phyloP scores from a whole-genome alignment of 164 flowering plant species.

The Piper longum region DNA sequence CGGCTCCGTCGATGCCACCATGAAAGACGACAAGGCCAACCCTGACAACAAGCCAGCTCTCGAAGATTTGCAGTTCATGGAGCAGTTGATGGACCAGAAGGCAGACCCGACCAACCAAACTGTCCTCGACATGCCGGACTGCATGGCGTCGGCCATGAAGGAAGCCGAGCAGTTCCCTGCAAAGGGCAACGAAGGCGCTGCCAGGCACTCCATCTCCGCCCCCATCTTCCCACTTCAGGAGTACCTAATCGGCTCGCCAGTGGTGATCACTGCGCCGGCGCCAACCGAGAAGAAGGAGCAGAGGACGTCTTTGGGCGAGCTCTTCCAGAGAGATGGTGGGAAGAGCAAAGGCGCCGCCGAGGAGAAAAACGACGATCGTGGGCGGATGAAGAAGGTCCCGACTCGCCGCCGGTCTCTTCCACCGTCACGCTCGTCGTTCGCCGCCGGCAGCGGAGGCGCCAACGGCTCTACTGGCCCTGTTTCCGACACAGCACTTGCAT shows the following conservation, averaged over 20 bases:
- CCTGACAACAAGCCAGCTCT: not conserved
- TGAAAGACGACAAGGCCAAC: conserved; percentile 1
- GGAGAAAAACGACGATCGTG: conserved; percentile 39
- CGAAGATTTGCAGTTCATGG: not conserved
- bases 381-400: conserved; percentile 49
- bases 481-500: conserved; percentile 33
- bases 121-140: not conserved
- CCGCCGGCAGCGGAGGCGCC: not conserved
- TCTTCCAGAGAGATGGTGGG: conserved; percentile 68
- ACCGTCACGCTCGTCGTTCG: conserved; percentile 8
- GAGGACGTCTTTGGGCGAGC: conserved; percentile 77
- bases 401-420: conserved; percentile 35
- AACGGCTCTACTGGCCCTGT: conserved; percentile 11
- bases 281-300: conserved; percentile 31
- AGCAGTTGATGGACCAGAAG: not conserved
- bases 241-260: conserved; percentile 62
- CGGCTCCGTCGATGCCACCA: conserved; percentile 26
- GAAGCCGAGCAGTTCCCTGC: conserved; percentile 25
- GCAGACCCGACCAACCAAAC: not conserved
- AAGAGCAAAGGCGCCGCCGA: conserved; percentile 17
- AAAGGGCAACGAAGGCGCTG: conserved; percentile 20
- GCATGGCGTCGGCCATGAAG: not conserved
- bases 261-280: conserved; percentile 17
- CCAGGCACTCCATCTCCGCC: not conserved
- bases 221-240: conserved; percentile 66